A percentile compares a stretch with the other conserved stretches of the same genome.
Evolutionary conservation across 1,139 yeast genomes (phyloP).

Genomic region (Lodderomyces theae): DNA sequence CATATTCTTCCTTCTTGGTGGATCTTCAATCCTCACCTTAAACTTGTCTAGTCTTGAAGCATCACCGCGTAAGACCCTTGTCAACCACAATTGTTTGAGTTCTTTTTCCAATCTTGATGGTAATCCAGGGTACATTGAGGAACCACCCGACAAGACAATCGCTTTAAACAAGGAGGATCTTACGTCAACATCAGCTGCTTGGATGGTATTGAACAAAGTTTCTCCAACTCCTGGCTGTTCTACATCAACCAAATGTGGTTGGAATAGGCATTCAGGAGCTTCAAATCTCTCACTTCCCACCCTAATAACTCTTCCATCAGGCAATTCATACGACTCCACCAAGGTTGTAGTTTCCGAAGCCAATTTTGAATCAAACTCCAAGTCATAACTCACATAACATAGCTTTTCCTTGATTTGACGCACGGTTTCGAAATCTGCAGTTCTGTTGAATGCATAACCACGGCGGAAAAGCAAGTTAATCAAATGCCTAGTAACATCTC

Average conservation of each 20-base stretch:
- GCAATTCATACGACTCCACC: constrained; percentile 88
- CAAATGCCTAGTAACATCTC: constrained; percentile 94
- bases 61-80: constrained; percentile 83
- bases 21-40: constrained; percentile 96
- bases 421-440: constrained; percentile 97
- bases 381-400: constrained; percentile 92
- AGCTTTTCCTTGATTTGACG: constrained; percentile 95
- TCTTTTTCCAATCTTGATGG: constrained; percentile 96
- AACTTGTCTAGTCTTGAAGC: constrained; percentile 84
- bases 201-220: constrained; percentile 84
- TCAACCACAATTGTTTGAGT: constrained; percentile 92
- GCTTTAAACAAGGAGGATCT: constrained; percentile 87
- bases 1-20: constrained; percentile 99
- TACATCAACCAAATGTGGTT: constrained; percentile 93
- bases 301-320: constrained; percentile 92
- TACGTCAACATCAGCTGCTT: constrained; percentile 90
- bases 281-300: constrained; percentile 96
- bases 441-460: constrained; percentile 96
- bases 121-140: constrained; percentile 97
- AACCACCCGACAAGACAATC: constrained; percentile 93
- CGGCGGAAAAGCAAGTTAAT: constrained; percentile 88
- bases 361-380: constrained; percentile 81
- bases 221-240: constrained; percentile 98
- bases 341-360: constrained; percentile 93
- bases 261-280: constrained; percentile 98